phyloP scores from a whole-genome alignment of 805 yeast genomes.

The Starmerella kuoi region DNA sequence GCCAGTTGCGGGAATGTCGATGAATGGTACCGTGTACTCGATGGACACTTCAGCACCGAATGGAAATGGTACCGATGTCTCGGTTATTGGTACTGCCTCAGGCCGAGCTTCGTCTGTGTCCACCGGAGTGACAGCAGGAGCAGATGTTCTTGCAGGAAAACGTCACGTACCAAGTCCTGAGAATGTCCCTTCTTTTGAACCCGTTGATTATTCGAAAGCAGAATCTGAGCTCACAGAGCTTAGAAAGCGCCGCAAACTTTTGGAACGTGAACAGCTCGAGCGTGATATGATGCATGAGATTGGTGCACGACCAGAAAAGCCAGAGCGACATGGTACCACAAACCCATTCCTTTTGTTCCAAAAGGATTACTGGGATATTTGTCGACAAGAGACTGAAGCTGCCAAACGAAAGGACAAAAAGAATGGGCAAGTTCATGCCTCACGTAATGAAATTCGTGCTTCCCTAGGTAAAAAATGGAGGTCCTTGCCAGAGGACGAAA shows the following conservation, averaged over 20 bases:
- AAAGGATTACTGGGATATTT: slow-evolving; percentile 33
- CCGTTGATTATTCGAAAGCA: slow-evolving; percentile 14
- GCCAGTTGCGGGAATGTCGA: background rate
- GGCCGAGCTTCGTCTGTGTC: background rate
- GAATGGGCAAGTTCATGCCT: slow-evolving; percentile 26
- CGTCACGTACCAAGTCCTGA: background rate
- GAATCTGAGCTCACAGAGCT: slow-evolving; percentile 25
- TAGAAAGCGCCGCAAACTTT: slow-evolving; percentile 24
- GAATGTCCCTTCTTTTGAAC: slow-evolving; percentile 4
- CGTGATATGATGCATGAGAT: slow-evolving; percentile 29
- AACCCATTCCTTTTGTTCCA: slow-evolving; percentile 34
- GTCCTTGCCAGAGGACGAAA: slow-evolving; percentile 29
- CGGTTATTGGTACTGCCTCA: background rate
- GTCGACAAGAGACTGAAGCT: slow-evolving; percentile 30
- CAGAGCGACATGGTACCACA: slow-evolving; percentile 30
- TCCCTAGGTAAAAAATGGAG: slow-evolving; percentile 34
- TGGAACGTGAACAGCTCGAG: slow-evolving; percentile 28
- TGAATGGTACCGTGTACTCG: background rate
- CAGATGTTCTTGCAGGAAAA: background rate
- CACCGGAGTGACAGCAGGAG: background rate
- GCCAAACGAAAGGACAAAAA: slow-evolving; percentile 24
- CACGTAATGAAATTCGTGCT: slow-evolving; percentile 33
- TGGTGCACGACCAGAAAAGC: slow-evolving; percentile 32
- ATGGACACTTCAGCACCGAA: background rate
- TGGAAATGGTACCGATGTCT: background rate